Percentiles rank a stretch among this genome's conserved stretches.
Evolutionary conservation across 2,329 filamentous ascomycete genomes (phyloP).

Genomic region (Samsoniella hepiali): DNA sequence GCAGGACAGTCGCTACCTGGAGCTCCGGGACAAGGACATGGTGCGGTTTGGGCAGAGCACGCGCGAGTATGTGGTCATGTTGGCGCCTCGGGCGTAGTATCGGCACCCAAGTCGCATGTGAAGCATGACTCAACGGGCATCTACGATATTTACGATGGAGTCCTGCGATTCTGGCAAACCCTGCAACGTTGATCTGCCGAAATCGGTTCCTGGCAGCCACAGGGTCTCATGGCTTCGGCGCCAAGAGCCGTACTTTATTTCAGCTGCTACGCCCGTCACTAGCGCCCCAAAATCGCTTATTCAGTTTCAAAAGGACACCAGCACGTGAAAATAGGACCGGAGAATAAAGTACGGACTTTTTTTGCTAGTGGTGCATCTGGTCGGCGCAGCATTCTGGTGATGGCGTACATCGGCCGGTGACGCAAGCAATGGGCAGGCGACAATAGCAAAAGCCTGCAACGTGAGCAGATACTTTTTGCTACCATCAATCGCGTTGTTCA

Average conservation of each 20-base stretch:
- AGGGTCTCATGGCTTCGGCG: not conserved
- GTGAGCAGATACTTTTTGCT: not conserved
- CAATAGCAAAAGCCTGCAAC: not conserved
- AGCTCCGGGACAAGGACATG: conserved; percentile 85
- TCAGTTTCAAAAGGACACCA: not conserved
- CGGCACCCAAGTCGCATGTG: not conserved
- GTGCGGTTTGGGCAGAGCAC: conserved; percentile 83
- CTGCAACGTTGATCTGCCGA: not conserved
- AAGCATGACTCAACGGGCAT: not conserved
- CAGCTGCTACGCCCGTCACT: too few relatives aligned
- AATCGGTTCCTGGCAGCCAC: not conserved
- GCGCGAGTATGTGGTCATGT: conserved; percentile 94
- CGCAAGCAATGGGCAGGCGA: not conserved
- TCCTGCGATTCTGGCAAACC: not conserved
- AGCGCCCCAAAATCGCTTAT: not conserved
- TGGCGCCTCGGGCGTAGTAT: conserved; percentile 50
- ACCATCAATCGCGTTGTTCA: not conserved
- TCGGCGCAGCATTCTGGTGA: not conserved
- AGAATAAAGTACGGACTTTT: not conserved
- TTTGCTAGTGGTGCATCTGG: not conserved
- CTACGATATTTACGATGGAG: not conserved
- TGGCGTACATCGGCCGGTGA: not conserved
- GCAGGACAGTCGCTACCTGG: conserved; percentile 75
- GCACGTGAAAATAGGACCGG: not conserved
- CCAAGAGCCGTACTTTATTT: too few relatives aligned